Base-by-base conservation (phyloP, 306 rosid species). In the Cyamopsis tetragonoloba region DNA sequence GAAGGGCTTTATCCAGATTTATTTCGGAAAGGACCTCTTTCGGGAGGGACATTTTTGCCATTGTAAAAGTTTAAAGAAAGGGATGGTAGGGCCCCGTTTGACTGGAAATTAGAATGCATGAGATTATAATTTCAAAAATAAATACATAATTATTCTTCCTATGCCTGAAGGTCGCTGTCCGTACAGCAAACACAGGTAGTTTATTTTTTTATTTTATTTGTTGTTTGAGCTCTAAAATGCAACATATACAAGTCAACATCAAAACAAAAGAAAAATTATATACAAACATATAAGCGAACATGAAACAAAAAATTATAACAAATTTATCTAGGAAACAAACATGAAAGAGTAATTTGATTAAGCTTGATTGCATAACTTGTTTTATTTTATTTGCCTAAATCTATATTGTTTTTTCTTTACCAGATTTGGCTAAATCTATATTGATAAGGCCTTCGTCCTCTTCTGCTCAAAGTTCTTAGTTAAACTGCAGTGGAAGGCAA, bases 401-500 rank as follows among this genome's bases (percentile, higher is more conserved):
- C 41, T 44, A 20, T 22, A 20, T 39, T 49, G n/a, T n/a, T n/a
- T n/a, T n/a, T n/a, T n/a, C n/a, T n/a, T n/a, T n/a, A n/a, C n/a
- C n/a, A n/a, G n/a, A 26, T 47, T 66, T 44, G 42, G 11, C 0
- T 14, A 1, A 2, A n/a, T 31, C 41, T 44, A 20, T 22, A 20
- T 39, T 49, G n/a, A 38, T 15, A 22, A 44, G 54, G 5, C 50
- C 50, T 27, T 38, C 15, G 20, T 47, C 46, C 2, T 32, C 15
- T 18, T 35, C 2, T 57, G 46, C 35, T 35, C 17, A 4, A 2
- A 43, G 8, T 11, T 23, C 44, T 74, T 50, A 48, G 24, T 68
- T 76, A 61, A 61, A 62, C 34, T 2, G 5, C 8, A 10, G 23
- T 26, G 23, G 85, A 79, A 43, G 85, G 87, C 77, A 89, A 75